Evolutionary conservation across 192 early-diverging fungal genomes (phyloP), one percentile per base, ranked within the genome.

Genomic region (Oehlia diaphana): DNA sequence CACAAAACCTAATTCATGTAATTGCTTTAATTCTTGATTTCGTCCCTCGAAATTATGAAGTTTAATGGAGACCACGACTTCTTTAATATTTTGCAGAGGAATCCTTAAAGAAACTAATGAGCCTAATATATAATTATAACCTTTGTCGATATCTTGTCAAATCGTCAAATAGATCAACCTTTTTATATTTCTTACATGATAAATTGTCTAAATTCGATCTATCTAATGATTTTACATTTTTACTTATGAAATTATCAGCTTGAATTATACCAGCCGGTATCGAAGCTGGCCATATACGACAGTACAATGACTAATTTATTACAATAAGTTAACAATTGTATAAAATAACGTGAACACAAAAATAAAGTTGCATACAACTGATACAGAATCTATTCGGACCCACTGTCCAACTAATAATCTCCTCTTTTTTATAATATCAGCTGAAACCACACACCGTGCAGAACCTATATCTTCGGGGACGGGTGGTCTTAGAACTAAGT

Each of bases 1-100:
- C 9, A 78, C 23, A 50, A 78, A 78, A 66, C 76, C 76, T 19
- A 78, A 50, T 26, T 68, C 76, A 67, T 49, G 2, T n/a, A 78
- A 78, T 78, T 78, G 64, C 14, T 21, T 78, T 42, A 9, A 58
- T 68, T 78, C 65, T 39, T 37, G 42, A 62, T 39, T 58, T n/a
- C 16, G 14, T 21, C 7, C 23, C 4, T 75, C 58, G 35, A 35
- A 19, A 23, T 75, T 21, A 35, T 39, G 10, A 73, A 73, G 23
- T 31, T 35, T 63, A 21, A 58, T n/a, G 33, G 31, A 63, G 6
- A 75, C 2, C 63, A 47, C 31, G 19, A 75, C 50, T 39, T 75
- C 33, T 28, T 26, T 63, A 21, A 28, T 12, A 37, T 26, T 37
- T 10, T 63, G 47, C 4, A 75, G 6, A 12, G 58, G 58, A 63